phyloP scores from a whole-genome alignment of 306 rosid species.

The Prunus salicina region DNA sequence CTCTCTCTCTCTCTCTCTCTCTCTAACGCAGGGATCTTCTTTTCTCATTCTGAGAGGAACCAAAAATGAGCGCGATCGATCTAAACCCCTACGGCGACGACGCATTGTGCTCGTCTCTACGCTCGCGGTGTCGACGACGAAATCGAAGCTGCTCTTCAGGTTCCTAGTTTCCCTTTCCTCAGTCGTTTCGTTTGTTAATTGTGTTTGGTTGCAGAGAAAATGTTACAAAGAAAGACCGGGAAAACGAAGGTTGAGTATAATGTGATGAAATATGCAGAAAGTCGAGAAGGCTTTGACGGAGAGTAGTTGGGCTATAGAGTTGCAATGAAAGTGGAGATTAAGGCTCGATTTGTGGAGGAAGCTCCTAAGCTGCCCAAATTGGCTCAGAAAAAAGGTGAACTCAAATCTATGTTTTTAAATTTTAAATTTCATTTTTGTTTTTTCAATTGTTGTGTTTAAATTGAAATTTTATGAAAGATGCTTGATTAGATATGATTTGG shows the following conservation, averaged over 20 bases:
- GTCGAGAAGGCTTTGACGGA: constrained; percentile 32
- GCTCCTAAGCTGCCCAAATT: constrained; percentile 64
- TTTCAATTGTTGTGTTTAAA: too few relatives aligned
- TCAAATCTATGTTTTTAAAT: not conserved
- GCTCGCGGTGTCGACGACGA: constrained; percentile 34
- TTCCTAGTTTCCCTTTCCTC: constrained; percentile 1
- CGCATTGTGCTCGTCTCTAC: constrained; percentile 38
- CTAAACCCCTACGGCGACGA: too few relatives aligned
- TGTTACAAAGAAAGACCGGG: not conserved
- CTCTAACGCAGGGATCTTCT: too few relatives aligned
- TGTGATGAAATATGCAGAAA: constrained; percentile 25
- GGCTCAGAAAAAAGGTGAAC: constrained; percentile 57
- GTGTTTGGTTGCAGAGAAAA: not conserved
- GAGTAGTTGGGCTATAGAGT: constrained; percentile 37
- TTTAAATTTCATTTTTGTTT: not conserved
- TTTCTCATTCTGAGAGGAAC: too few relatives aligned
- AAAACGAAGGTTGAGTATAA: not conserved
- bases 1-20: too few relatives aligned
- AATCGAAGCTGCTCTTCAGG: constrained; percentile 49
- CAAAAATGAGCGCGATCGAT: too few relatives aligned
- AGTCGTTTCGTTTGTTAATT: not conserved
- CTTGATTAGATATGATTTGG: not conserved
- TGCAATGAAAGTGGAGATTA: constrained; percentile 42
- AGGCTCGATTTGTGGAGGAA: constrained; percentile 71
- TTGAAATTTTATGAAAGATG: not conserved